Base-by-base conservation (phyloP, 169 alveolate genomes). In the Eimeria necatrix region DNA sequence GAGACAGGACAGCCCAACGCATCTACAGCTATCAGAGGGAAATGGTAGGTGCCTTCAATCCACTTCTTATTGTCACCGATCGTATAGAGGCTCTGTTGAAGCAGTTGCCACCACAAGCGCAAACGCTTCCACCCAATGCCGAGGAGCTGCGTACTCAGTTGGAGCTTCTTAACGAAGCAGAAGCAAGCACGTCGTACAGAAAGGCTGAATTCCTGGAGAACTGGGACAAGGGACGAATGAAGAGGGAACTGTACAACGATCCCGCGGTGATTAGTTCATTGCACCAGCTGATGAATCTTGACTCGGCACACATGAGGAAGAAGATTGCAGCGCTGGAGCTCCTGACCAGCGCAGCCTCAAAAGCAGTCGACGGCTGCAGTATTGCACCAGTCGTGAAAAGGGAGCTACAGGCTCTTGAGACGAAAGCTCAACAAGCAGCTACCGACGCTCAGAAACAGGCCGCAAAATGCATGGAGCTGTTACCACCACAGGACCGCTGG, bases 401-500 rank as follows among this genome's bases (percentile, higher is more conserved):
- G 5, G 92, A 84, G 20, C 18, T 59, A 3, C 80, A 20, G 20
- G 22, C 53, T 7, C 56, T 26, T 16, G 92, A 84, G 22, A 26
- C 7, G 12, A 60, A 20, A n/a, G 46, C 0, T 18, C 18, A 60
- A 20, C 78, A 51, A 0, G 92, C 80, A 26, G 74, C 78, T 5
- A 4, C 0, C 6, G 92, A 53, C 2, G 74, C 68, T n/a, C 78
- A 56, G 49, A n/a, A 20, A 3, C 20, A 32, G 59, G 80, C 92
- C 16, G 56, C 59, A 60, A 59, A 68, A 4, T 84, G 92, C 61
- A 53, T 84, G 92, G 9, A 26, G 41, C 24, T 53, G 56, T 41
- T 84, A 52, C 92, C 92, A 1, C 53, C 59, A 3, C 80, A 84
- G 48, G 73, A 60, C 48, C 92, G 59, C 61, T 84, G 92, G 92